Evolutionary conservation across 176 grass and related monocot species (phyloP).

Genomic region (Canna indica): DNA sequence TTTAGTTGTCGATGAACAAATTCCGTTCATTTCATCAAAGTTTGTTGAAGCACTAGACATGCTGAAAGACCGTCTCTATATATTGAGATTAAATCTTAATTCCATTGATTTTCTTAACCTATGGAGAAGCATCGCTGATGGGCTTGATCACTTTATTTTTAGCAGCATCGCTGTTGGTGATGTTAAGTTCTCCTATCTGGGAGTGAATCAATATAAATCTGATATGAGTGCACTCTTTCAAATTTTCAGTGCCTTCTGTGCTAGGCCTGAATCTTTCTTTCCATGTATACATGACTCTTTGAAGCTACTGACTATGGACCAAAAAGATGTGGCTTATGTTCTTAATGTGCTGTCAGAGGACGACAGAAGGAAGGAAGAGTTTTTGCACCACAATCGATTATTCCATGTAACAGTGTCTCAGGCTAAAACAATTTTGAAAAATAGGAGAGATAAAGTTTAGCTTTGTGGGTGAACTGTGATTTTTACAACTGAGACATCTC

Average conservation of each 20-base stretch:
- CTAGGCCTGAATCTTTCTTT: constrained; percentile 66
- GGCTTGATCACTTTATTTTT: constrained; percentile 68
- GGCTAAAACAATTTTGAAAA: constrained; percentile 51
- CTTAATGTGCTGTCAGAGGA: constrained; percentile 40
- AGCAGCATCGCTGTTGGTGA: constrained; percentile 52
- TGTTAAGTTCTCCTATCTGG: constrained; percentile 39
- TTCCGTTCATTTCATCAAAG: constrained; percentile 34
- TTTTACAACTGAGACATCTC: background rate
- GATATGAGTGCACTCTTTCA: constrained; percentile 50
- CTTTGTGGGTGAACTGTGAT: background rate
- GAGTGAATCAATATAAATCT: constrained; percentile 49
- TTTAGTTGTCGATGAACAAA: constrained; percentile 46
- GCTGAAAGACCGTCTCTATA: constrained; percentile 44
- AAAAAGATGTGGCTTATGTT: constrained; percentile 33
- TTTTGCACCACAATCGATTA: constrained; percentile 34
- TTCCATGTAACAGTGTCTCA: constrained; percentile 53
- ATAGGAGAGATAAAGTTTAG: constrained; percentile 29
- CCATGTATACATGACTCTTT: constrained; percentile 53
- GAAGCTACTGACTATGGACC: constrained; percentile 47
- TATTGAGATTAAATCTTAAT: constrained; percentile 63
- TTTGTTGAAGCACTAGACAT: constrained; percentile 54
- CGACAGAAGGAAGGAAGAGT: constrained; percentile 18
- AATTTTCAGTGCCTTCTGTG: constrained; percentile 67
- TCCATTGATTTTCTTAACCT: constrained; percentile 89
- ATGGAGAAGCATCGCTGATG: constrained; percentile 88